Percentiles rank a stretch among this genome's conserved stretches.
These are phyloP conservation scores for Phytophthora meadii DNA, from an alignment of 352 stramenopile species.

Conservation along the genomic window DNA sequence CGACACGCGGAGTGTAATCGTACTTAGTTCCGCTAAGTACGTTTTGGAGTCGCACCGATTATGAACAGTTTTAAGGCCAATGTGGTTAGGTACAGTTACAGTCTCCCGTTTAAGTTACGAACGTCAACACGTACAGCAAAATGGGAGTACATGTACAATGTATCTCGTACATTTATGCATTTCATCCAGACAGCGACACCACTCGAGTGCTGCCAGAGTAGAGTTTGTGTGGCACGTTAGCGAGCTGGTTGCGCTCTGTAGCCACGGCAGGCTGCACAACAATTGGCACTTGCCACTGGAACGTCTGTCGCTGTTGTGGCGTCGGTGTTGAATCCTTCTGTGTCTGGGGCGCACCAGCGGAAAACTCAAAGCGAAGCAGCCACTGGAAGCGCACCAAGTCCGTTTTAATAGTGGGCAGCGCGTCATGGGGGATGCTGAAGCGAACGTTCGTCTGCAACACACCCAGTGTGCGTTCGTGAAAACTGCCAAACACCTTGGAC, in stretches of 20 bases:
- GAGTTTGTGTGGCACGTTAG: constrained; percentile 65
- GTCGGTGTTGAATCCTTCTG: not conserved
- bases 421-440: constrained; percentile 64
- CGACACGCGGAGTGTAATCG: constrained; percentile 22
- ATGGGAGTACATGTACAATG: not conserved
- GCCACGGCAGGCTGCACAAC: constrained; percentile 45
- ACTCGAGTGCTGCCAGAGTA: constrained; percentile 53
- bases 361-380: constrained; percentile 72
- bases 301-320: constrained; percentile 41
- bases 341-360: constrained; percentile 22
- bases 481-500: constrained; percentile 54
- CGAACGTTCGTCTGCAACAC: constrained; percentile 64
- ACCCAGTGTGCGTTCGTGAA: constrained; percentile 53
- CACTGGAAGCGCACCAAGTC: constrained; percentile 72
- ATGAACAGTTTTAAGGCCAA: not conserved
- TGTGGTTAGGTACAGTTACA: too few species aligned
- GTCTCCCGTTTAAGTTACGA: too few species aligned
- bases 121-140: constrained; percentile 24
- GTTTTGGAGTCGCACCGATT: not conserved
- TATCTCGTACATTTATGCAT: not conserved
- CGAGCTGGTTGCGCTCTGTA: constrained; percentile 43
- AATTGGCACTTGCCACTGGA: constrained; percentile 66
- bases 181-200: constrained; percentile 17
- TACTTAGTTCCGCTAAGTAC: constrained; percentile 13
- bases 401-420: constrained; percentile 61